phyloP scores from a whole-genome alignment of 306 rosid genomes.

The Corylus avellana region DNA sequence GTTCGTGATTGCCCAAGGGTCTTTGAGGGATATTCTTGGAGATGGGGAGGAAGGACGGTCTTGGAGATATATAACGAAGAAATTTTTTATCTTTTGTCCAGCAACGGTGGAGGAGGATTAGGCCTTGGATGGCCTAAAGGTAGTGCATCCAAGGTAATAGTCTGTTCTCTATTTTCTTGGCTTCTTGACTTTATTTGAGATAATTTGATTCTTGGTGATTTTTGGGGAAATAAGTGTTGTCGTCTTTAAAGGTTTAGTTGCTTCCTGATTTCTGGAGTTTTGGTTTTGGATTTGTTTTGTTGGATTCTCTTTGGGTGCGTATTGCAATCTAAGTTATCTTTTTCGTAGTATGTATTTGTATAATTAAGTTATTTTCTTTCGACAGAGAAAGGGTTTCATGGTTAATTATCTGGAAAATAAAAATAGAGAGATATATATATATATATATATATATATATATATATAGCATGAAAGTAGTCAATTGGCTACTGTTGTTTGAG shows the following conservation, averaged over 20 bases:
- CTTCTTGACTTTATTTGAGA: too few relatives aligned
- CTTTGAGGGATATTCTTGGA: conserved; percentile 86
- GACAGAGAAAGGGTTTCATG: too few relatives aligned
- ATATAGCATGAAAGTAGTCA: too few relatives aligned
- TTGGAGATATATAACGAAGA: conserved; percentile 97
- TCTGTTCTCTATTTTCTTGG: too few relatives aligned
- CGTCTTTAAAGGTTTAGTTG: not conserved
- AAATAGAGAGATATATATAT: too few relatives aligned
- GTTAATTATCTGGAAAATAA: too few relatives aligned
- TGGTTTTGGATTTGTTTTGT: not conserved
- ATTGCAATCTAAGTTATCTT: not conserved
- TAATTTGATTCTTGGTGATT: too few relatives aligned
- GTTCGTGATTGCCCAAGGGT: conserved; percentile 61
- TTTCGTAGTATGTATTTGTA: too few relatives aligned
- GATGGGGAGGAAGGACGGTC: conserved; percentile 59
- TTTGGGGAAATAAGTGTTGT: not conserved
- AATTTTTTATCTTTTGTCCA: conserved; percentile 78
- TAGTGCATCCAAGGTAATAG: conserved; percentile 72
- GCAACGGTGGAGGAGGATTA: conserved; percentile 75
- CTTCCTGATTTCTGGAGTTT: not conserved
- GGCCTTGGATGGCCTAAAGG: conserved; percentile 87
- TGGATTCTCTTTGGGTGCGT: not conserved
- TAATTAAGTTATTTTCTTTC: too few relatives aligned
- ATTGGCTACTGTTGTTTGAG: too few relatives aligned
- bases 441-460: too few relatives aligned